A percentile compares a stretch with the other conserved stretches of the same genome.
phyloP scores from a whole-genome alignment of 768 basidiomycete genomes.

The Trametes cinnabarina region DNA sequence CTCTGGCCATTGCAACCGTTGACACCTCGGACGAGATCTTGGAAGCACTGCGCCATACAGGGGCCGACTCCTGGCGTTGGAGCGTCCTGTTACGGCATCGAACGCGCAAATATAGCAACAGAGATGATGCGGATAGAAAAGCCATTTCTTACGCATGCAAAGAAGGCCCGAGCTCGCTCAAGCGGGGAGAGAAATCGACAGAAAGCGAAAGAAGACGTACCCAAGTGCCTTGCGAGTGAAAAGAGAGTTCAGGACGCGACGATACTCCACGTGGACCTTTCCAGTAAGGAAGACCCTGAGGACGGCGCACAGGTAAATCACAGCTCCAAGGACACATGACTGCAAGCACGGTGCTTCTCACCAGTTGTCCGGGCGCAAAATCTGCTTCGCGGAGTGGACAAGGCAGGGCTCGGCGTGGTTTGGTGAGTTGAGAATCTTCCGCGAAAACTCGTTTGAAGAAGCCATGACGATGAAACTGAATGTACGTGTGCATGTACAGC shows the following conservation, averaged over 20 bases:
- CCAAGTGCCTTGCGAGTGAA: slow-evolving; percentile 94
- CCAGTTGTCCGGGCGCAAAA: slow-evolving; percentile 89
- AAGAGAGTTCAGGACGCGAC: slow-evolving; percentile 82
- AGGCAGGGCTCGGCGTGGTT: slow-evolving; percentile 91
- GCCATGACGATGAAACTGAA: slow-evolving; percentile 98
- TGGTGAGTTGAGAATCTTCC: slow-evolving; percentile 96
- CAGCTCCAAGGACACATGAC: not conserved
- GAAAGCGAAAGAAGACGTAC: slow-evolving; percentile 40
- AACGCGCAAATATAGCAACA: too few relatives aligned
- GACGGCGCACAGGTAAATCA: slow-evolving; percentile 5
- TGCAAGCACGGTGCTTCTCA: slow-evolving; percentile 30
- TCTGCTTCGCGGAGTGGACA: slow-evolving; percentile 84
- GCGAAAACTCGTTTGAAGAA: slow-evolving; percentile 86
- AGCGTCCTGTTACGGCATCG: too few relatives aligned
- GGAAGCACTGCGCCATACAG: too few relatives aligned
- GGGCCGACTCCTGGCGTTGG: too few relatives aligned
- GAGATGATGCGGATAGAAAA: not conserved
- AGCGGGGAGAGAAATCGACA: not conserved
- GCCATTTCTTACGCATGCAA: not conserved
- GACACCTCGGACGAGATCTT: too few relatives aligned
- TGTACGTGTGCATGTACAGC: not conserved
- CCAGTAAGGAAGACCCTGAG: slow-evolving; percentile 95
- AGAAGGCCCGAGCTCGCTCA: not conserved
- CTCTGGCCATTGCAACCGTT: too few relatives aligned
- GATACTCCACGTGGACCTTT: slow-evolving; percentile 90